Evolutionary conservation across 306 rosid species (phyloP).

Genomic region (Astragalus membranaceus): DNA sequence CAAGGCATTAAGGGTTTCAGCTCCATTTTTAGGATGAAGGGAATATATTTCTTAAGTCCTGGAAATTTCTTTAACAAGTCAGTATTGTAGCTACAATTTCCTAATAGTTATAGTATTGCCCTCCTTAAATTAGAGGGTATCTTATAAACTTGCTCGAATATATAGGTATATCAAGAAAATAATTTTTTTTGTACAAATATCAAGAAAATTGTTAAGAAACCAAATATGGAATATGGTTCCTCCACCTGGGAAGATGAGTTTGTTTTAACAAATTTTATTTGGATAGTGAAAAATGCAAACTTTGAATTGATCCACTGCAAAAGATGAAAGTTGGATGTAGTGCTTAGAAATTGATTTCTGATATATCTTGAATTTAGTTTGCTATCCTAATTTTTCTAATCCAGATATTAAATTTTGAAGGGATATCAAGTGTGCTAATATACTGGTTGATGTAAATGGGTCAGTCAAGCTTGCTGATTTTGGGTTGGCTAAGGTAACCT

Average conservation of each 20-base stretch:
- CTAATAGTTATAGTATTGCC: no score
- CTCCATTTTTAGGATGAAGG: no score
- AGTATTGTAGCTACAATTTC: no score
- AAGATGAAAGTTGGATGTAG: background rate
- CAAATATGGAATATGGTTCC: background rate
- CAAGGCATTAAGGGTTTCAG: no score
- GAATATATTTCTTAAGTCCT: no score
- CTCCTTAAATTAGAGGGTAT: background rate
- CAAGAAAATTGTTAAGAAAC: background rate
- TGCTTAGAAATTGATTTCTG: background rate
- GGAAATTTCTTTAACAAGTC: no score
- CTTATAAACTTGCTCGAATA: background rate
- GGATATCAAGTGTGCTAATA: constrained; percentile 60
- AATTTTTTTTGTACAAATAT: background rate
- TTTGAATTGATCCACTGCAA: background rate
- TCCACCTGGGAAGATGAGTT: background rate
- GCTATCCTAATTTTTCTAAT: constrained; percentile 10
- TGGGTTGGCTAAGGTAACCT: constrained; percentile 55
- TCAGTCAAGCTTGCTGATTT: constrained; percentile 59
- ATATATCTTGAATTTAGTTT: constrained; percentile 12
- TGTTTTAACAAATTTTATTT: background rate
- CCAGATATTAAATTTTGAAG: constrained; percentile 23
- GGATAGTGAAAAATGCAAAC: background rate
- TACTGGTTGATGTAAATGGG: constrained; percentile 50
- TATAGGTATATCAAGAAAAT: background rate